Evolutionary conservation across 1,139 yeast genomes (phyloP).

Genomic region (Meyerozyma guilliermondii): DNA sequence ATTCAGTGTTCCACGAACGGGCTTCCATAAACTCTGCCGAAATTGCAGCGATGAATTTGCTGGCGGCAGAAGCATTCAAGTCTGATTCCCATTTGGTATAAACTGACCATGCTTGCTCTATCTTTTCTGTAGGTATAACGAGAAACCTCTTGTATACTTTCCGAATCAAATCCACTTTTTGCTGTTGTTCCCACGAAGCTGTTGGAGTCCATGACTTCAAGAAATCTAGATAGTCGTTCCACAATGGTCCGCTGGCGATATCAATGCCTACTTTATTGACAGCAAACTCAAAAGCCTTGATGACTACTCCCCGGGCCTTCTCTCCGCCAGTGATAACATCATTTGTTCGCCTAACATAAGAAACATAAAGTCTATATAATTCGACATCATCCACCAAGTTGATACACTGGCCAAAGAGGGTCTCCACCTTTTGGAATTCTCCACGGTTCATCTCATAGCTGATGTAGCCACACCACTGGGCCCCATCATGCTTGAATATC

Average conservation of each 20-base stretch:
- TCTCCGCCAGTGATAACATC: constrained; percentile 82
- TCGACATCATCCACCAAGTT: constrained; percentile 56
- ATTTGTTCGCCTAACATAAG: constrained; percentile 74
- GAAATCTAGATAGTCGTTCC: constrained; percentile 83
- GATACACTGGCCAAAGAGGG: constrained; percentile 58
- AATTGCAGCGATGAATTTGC: constrained; percentile 78
- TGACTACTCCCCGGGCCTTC: constrained; percentile 68
- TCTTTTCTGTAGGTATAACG: constrained; percentile 63
- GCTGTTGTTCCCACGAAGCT: constrained; percentile 84
- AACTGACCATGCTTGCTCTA: constrained; percentile 76
- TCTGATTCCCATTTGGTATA: constrained; percentile 84
- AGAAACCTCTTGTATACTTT: constrained; percentile 69
- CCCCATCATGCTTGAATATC: constrained; percentile 59
- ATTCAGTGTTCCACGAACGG: constrained; percentile 71
- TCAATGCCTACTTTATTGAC: constrained; percentile 76
- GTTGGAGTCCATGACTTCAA: constrained; percentile 74
- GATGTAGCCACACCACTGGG: constrained; percentile 71
- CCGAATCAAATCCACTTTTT: constrained; percentile 71
- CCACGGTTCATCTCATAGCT: constrained; percentile 64
- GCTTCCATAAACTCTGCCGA: constrained; percentile 90
- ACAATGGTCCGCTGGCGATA: constrained; percentile 62
- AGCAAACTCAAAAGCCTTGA: constrained; percentile 84
- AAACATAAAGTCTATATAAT: constrained; percentile 71
- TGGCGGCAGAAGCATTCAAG: constrained; percentile 68
- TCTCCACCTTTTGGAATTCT: constrained; percentile 64